Percentiles rank a stretch among this genome's conserved stretches.
Conservation (phyloP, 768 basidiomycete genomes). For the Crucibulum laeve region DNA sequence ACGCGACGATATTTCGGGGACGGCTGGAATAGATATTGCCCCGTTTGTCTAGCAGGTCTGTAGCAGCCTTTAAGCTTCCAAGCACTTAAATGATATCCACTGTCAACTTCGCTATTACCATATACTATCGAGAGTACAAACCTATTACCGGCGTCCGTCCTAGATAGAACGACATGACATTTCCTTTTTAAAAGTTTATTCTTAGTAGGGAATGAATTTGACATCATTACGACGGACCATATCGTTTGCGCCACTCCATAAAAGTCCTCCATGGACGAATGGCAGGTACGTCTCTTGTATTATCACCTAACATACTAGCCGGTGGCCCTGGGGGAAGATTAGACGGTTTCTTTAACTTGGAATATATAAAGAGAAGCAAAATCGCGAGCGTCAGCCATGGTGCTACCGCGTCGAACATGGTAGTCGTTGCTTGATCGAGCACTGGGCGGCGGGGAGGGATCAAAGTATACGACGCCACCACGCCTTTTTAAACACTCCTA, state of each 20-base stretch:
- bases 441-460: too few relatives aligned
- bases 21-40: not conserved
- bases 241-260: not conserved
- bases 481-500: too few relatives aligned
- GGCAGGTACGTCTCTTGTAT: not conserved
- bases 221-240: not conserved
- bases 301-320: not conserved
- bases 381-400: too few relatives aligned
- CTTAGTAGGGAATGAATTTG: not conserved
- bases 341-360: not conserved
- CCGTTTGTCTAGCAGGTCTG: not conserved
- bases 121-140: not conserved
- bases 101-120: not conserved
- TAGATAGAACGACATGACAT: not conserved
- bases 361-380: too few relatives aligned
- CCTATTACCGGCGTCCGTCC: not conserved
- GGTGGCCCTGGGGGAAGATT: not conserved
- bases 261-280: not conserved
- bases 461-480: too few relatives aligned
- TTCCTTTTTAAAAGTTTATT: not conserved
- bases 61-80: not conserved
- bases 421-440: too few relatives aligned
- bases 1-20: not conserved
- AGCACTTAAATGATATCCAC: not conserved
- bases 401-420: too few relatives aligned